phyloP scores from a whole-genome alignment of 352 stramenopile genomes.

The Globisporangium nagaii region DNA sequence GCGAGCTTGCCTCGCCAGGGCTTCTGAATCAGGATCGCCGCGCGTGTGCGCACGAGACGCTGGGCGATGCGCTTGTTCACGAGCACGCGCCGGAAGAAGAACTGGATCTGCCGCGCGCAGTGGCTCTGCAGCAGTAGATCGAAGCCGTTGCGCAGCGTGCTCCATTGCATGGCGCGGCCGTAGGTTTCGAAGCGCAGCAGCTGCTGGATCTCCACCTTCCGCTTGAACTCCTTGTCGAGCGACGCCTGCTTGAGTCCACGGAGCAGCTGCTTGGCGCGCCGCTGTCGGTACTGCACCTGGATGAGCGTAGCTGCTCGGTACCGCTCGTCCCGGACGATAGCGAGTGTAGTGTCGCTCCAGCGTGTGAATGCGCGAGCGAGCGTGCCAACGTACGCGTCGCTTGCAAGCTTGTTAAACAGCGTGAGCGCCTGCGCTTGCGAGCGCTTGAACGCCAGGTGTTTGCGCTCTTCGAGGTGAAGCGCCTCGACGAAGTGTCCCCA shows the following conservation, averaged over 20 bases:
- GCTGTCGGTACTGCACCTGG: conserved; percentile 33
- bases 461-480: conserved; percentile 16
- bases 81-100: conserved; percentile 36
- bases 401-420: conserved; percentile 53
- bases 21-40: conserved; percentile 29
- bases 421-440: conserved; percentile 32
- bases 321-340: conserved; percentile 18
- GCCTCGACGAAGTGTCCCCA: conserved; percentile 26
- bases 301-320: conserved; percentile 33
- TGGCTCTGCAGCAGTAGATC: conserved; percentile 44
- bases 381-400: conserved; percentile 46
- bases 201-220: conserved; percentile 32
- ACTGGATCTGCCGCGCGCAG: conserved; percentile 40
- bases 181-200: conserved; percentile 55
- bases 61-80: conserved; percentile 22
- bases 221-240: conserved; percentile 33
- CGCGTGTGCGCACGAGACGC: conserved; percentile 15
- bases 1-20: conserved; percentile 25
- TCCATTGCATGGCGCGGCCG: conserved; percentile 48
- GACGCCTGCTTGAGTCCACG: conserved; percentile 31
- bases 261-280: conserved; percentile 26
- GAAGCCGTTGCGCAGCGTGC: conserved; percentile 46
- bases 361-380: conserved; percentile 25
- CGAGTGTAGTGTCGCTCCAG: conserved; percentile 17
- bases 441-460: conserved; percentile 18